Evolutionary conservation across 352 stramenopile genomes (phyloP), one percentile per base, ranked within the genome.

Genomic region (Globisporangium paddicum): DNA sequence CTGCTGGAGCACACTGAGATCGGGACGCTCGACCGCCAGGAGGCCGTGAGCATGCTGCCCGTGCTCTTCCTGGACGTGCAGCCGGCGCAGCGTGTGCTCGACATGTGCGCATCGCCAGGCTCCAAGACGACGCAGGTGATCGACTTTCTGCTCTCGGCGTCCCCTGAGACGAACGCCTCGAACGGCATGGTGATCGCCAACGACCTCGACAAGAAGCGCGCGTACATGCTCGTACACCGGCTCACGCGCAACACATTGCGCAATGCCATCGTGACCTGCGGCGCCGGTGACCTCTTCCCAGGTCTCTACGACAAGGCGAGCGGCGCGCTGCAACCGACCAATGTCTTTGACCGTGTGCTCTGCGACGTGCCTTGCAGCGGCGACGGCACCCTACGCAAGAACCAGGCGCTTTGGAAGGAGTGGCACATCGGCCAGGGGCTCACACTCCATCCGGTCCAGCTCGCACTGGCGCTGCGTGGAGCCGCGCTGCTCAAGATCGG

Each of bases 51-150:
- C 62, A 99, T 99, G 97, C 77, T 99, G 18, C 97, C 97, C 0
- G 97, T 98, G 30, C 73, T 99, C 23, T 98, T 99, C 61, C 81
- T 99, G 25, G 75, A 98, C 62, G 91, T 97, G 6, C 65, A 98
- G 46, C 83, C 79, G 2, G 67, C 89, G 56, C 83, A 98, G 60
- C 67, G 58, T 34, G 82, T 92, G 45, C 69, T 94, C 26, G 83
- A 95, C 59, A 93, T 95, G 82, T 93, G 84, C 61, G 97, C 98
- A 14, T 98, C 97, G n/a, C 98, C 98, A 0, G 98, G 98, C 16
- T 98, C 90, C 45, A 99, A 99, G 72, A 99, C 98, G 23, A 97
- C 90, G 42, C 97, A 99, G 71, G 80, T 99, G 51, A 77, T 99
- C 18, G 97, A 98, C 55, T 87, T 93, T 40, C 60, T 95, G 35